A percentile compares a stretch with the other conserved stretches of the same genome.
Evolutionary conservation across 352 stramenopile species (phyloP).

Genomic region (Phytophthora fragariae): DNA sequence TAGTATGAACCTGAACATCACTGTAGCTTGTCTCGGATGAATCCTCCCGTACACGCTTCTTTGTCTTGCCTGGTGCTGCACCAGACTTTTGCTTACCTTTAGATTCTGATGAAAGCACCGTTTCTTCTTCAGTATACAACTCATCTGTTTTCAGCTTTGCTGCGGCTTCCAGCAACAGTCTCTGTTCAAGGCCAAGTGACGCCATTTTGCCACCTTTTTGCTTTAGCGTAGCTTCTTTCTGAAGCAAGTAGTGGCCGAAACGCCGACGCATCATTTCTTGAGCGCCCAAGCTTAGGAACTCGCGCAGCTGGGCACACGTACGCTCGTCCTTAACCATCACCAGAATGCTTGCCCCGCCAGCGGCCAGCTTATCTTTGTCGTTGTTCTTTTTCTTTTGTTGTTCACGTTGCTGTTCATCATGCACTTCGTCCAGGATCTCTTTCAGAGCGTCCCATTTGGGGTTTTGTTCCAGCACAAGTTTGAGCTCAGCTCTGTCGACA

Average conservation of each 20-base stretch:
- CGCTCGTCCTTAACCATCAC: constrained; percentile 92
- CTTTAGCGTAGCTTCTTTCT: constrained; percentile 65
- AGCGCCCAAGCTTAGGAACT: constrained; percentile 83
- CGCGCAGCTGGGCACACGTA: constrained; percentile 83
- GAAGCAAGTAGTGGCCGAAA: constrained; percentile 85
- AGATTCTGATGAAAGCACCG: not conserved
- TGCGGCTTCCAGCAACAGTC: constrained; percentile 65
- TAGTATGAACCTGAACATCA: constrained; percentile 38
- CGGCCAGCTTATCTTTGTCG: constrained; percentile 26
- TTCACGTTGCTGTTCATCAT: constrained; percentile 46
- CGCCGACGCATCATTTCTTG: constrained; percentile 84
- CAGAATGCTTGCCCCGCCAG: constrained; percentile 64
- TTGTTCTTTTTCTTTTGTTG: constrained; percentile 37
- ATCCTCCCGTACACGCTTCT: constrained; percentile 45
- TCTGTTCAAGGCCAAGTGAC: constrained; percentile 66
- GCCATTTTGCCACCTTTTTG: constrained; percentile 57
- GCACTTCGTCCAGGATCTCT: constrained; percentile 94
- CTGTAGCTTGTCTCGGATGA: constrained; percentile 30
- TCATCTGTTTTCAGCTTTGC: constrained; percentile 58
- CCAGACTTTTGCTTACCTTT: constrained; percentile 28
- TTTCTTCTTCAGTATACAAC: constrained; percentile 42
- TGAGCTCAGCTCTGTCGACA: constrained; percentile 52
- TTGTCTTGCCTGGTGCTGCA: constrained; percentile 22
- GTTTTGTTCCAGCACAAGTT: constrained; percentile 89
- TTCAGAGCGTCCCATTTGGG: constrained; percentile 95